Evolutionary conservation across 2,329 filamentous ascomycete genomes (phyloP).

Genomic region (Fusarium austroafricanum): DNA sequence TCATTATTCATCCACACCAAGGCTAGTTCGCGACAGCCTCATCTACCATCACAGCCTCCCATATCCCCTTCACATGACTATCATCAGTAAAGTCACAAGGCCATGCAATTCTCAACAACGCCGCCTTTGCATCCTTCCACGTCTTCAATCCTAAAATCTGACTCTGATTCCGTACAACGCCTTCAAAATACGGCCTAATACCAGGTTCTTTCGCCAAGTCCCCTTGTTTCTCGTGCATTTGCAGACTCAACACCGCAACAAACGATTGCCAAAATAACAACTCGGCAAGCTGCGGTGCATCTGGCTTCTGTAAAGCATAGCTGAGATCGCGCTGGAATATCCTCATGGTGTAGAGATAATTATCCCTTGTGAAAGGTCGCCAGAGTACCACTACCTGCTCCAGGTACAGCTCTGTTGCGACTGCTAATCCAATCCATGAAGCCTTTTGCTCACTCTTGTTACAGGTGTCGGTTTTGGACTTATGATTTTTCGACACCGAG

Average conservation of each 20-base stretch:
- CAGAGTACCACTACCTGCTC: background rate
- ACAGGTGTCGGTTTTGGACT: accelerated
- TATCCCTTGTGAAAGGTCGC: background rate
- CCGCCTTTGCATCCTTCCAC: conserved; percentile 8
- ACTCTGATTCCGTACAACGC: background rate
- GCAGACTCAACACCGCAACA: background rate
- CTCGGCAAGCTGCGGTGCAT: background rate
- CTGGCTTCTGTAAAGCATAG: background rate
- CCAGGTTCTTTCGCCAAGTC: background rate
- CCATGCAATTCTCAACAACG: background rate
- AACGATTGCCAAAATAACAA: conserved; percentile 9
- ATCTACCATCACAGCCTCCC: background rate
- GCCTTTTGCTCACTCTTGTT: background rate
- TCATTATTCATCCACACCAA: background rate
- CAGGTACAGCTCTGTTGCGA: background rate
- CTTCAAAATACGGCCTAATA: background rate
- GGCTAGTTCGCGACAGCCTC: background rate
- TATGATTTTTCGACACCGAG: background rate
- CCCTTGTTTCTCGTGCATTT: background rate
- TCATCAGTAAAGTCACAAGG: background rate
- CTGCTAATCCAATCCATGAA: conserved; percentile 7
- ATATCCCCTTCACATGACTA: background rate
- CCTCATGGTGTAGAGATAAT: conserved; percentile 11
- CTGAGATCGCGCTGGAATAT: conserved; percentile 5
- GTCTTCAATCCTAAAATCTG: background rate